Evolutionary conservation across 345 rosid genomes (phyloP).

Genomic region (Eucalyptus fibrosa): DNA sequence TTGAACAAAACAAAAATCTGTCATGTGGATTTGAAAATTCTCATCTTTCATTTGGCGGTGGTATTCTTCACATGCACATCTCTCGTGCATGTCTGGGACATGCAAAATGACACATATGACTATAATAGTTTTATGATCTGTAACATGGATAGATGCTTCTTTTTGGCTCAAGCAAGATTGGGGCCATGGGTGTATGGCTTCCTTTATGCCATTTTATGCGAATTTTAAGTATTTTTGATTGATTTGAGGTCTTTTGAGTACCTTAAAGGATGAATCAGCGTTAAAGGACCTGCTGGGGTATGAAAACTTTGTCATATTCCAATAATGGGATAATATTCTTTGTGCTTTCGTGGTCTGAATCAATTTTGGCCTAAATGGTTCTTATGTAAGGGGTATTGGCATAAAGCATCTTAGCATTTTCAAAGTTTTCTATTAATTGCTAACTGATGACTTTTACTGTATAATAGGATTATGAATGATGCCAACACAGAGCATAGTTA

Average conservation of each 20-base stretch:
- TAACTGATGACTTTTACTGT: background rate
- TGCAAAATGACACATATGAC: background rate
- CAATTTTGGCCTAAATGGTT: background rate
- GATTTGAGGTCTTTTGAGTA: background rate
- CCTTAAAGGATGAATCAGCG: background rate
- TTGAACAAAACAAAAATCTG: background rate
- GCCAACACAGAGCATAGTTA: slow-evolving; percentile 59
- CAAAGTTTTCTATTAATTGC: background rate
- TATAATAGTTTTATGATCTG: background rate
- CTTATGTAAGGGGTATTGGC: background rate
- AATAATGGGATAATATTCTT: background rate
- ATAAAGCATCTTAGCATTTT: background rate
- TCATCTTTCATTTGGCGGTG: background rate
- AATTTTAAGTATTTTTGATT: background rate
- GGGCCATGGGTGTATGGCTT: background rate
- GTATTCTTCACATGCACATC: background rate
- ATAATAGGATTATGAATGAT: slow-evolving; percentile 68
- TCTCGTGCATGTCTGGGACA: background rate
- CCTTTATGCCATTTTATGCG: background rate
- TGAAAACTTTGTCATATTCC: background rate
- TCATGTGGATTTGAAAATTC: background rate
- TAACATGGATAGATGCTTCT: background rate
- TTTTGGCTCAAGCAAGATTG: background rate
- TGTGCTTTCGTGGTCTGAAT: background rate
- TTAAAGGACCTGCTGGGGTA: background rate